These are phyloP conservation scores for Fusarium torulosum DNA, from an alignment of 2,329 filamentous ascomycete genomes.

Conservation along the genomic window DNA sequence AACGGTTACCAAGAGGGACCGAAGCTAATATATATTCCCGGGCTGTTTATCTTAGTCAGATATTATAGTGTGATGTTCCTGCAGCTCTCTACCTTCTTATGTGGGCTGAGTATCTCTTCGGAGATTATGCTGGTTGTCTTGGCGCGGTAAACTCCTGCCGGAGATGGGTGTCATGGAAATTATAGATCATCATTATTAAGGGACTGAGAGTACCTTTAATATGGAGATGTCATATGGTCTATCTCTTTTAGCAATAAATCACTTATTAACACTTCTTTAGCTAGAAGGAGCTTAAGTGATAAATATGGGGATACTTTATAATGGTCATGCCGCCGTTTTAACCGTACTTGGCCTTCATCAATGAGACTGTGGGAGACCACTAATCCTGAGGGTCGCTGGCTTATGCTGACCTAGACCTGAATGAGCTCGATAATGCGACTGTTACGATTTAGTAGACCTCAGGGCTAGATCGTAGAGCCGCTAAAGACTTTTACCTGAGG, in stretches of 20 bases:
- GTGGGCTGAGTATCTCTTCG: neutral
- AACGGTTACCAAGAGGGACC: neutral
- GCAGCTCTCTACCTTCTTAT: neutral
- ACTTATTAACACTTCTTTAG: neutral
- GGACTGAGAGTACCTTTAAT: neutral
- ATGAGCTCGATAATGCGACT: neutral
- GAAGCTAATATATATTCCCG: neutral
- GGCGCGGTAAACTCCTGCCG: neutral
- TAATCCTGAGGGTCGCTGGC: neutral
- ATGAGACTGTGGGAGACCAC: rapidly evolving
- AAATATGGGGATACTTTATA: neutral
- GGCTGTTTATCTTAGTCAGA: constrained; percentile 3
- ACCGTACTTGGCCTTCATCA: neutral
- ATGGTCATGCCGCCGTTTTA: neutral
- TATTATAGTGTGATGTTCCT: neutral
- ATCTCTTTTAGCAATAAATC: neutral
- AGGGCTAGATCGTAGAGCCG: neutral
- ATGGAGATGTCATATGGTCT: neutral
- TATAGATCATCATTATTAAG: neutral
- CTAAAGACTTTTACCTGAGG: constrained; percentile 12
- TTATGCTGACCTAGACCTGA: neutral
- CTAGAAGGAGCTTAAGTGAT: neutral
- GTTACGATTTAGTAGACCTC: neutral
- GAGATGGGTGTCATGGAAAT: neutral
- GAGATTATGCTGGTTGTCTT: neutral